Conservation (phyloP, 345 rosid genomes). For the Zanthoxylum bungeanum region DNA sequence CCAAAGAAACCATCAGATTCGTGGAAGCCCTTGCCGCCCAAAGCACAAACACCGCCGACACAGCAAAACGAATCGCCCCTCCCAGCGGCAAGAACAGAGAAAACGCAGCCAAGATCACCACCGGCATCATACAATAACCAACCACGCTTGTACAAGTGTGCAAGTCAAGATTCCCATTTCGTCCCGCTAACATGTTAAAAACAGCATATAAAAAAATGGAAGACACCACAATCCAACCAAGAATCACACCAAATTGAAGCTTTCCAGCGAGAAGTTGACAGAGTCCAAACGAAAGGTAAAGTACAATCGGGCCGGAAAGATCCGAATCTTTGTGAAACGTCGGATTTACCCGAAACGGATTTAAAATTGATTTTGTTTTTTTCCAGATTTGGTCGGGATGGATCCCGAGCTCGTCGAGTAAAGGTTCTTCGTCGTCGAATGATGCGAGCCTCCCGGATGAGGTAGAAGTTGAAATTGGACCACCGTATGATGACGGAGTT, state of each 20-base stretch:
- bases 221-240: conserved; percentile 94
- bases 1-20: conserved; percentile 67
- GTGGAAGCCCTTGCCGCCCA: conserved; percentile 88
- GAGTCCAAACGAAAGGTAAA: conserved; percentile 73
- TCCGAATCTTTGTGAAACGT: conserved; percentile 74
- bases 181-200: conserved; percentile 91
- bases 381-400: conserved; percentile 97
- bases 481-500: conserved; percentile 48
- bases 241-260: conserved; percentile 85
- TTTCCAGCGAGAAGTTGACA: conserved; percentile 90
- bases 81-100: conserved; percentile 77
- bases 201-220: conserved; percentile 84
- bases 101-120: conserved; percentile 72
- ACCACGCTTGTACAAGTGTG: conserved; percentile 90
- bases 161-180: conserved; percentile 75
- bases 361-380: conserved; percentile 79
- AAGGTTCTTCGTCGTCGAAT: conserved; percentile 91
- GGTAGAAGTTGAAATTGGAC: conserved; percentile 43
- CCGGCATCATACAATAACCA: conserved; percentile 81
- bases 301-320: conserved; percentile 82
- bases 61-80: conserved; percentile 40
- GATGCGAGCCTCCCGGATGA: conserved; percentile 30
- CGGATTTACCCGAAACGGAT: conserved; percentile 71
- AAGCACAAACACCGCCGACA: conserved; percentile 63
- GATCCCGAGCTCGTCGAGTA: conserved; percentile 95